Percentiles rank a stretch among this genome's conserved stretches.
Conservation (phyloP, 805 yeast genomes). For the Barnettozyma californica region DNA sequence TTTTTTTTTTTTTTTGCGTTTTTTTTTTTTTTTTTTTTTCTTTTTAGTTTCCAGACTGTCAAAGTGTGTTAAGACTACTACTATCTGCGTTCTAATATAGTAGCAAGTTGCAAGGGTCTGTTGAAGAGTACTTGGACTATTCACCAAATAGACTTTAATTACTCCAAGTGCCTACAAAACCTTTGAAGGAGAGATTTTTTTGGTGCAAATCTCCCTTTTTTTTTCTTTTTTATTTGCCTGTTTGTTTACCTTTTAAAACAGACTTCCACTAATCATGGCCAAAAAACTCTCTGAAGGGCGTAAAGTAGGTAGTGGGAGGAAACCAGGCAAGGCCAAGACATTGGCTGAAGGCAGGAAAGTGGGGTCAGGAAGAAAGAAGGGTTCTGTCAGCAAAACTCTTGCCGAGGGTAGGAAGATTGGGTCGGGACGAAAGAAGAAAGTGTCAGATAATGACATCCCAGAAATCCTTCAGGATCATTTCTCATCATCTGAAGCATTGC, state of each 20-base stretch:
- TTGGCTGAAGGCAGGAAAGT: slow-evolving; percentile 26
- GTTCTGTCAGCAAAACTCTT: slow-evolving; percentile 21
- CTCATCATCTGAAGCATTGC: not conserved
- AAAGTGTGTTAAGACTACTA: too few relatives aligned
- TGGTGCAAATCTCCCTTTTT: too few relatives aligned
- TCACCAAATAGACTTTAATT: too few relatives aligned
- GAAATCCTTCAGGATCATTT: not conserved
- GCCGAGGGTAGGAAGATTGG: slow-evolving; percentile 25
- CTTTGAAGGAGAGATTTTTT: too few relatives aligned
- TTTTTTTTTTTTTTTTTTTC: too few relatives aligned
- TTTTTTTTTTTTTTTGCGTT: too few relatives aligned
- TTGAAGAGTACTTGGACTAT: too few relatives aligned
- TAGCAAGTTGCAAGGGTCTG: too few relatives aligned
- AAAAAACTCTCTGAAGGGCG: slow-evolving; percentile 27
- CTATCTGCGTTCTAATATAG: too few relatives aligned
- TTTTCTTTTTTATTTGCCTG: slow-evolving; percentile 5
- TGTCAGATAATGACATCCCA: not conserved
- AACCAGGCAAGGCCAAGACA: slow-evolving; percentile 26
- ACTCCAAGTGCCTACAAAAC: too few relatives aligned
- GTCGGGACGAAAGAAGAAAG: slow-evolving; percentile 22
- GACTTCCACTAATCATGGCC: slow-evolving; percentile 17
- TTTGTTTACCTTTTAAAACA: not conserved
- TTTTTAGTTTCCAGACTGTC: not conserved
- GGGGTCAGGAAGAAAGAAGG: slow-evolving; percentile 26
- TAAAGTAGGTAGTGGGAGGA: slow-evolving; percentile 26